phyloP scores from a whole-genome alignment of 75 land plant species.

The Selaginella tamariscina region DNA sequence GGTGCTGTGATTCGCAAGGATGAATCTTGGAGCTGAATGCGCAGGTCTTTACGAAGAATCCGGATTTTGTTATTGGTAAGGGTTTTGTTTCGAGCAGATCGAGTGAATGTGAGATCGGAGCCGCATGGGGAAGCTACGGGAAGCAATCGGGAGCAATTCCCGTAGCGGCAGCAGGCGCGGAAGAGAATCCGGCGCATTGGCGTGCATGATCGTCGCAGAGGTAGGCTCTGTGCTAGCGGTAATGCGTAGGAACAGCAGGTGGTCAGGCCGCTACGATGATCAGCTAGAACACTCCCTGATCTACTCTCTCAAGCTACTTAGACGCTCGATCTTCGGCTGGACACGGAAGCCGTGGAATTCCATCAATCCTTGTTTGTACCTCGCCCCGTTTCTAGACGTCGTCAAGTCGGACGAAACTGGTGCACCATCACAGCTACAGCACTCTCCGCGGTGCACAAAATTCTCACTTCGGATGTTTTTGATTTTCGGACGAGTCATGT shows the following conservation, averaged over 20 bases:
- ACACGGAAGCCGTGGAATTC: constrained; percentile 51
- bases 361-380: constrained; percentile 61
- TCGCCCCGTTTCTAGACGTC: constrained; percentile 85
- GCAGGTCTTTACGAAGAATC: no score
- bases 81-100: no score
- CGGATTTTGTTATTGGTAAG: no score
- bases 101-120: no score
- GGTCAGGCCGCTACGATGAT: constrained; percentile 73
- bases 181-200: neutral
- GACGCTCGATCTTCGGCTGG: constrained; percentile 62
- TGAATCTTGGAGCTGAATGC: no score
- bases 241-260: constrained; percentile 83
- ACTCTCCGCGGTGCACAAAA: constrained; percentile 72
- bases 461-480: constrained; percentile 58
- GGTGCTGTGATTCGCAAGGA: no score
- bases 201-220: constrained; percentile 86
- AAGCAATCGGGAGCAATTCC: neutral
- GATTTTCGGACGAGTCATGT: constrained; percentile 49
- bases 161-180: neutral
- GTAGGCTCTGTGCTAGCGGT: constrained; percentile 78
- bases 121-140: neutral
- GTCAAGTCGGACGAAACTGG: constrained; percentile 88
- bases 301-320: constrained; percentile 62
- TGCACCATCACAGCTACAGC: constrained; percentile 87
- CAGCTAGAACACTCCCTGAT: constrained; percentile 37